Evolutionary conservation across 371 early-diverging fungal species (phyloP).

Genomic region (Haplosporangium sp.): DNA sequence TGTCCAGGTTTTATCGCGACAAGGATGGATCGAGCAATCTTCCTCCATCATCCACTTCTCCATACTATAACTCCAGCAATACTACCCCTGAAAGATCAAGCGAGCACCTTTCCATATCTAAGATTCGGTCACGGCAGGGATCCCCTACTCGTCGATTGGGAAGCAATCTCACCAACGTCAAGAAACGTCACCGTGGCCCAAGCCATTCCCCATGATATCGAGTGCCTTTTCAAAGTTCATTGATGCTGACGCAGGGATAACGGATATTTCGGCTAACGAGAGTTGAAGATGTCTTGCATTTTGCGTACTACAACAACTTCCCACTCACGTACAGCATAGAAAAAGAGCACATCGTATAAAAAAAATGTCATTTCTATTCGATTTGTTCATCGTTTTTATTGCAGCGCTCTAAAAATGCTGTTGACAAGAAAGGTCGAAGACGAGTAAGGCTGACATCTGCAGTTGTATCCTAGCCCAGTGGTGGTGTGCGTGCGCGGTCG

Average conservation of each 20-base stretch:
- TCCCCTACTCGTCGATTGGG: constrained; percentile 25
- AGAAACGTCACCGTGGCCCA: constrained; percentile 17
- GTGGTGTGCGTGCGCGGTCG: background rate
- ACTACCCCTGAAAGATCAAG: constrained; percentile 36
- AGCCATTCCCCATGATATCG: constrained; percentile 29
- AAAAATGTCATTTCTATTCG: too few relatives aligned
- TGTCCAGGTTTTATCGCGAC: constrained; percentile 46
- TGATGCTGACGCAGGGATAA: constrained; percentile 9
- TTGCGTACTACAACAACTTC: background rate
- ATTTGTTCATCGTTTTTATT: too few relatives aligned
- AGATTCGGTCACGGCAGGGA: constrained; percentile 20
- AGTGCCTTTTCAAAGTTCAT: background rate
- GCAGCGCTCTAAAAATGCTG: too few relatives aligned
- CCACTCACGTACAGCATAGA: background rate
- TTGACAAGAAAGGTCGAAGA: too few relatives aligned
- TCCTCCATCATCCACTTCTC: constrained; percentile 50
- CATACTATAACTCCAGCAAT: constrained; percentile 44
- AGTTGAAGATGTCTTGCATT: background rate
- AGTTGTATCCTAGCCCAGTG: background rate
- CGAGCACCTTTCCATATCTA: background rate
- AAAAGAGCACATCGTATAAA: background rate
- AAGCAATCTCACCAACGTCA: background rate
- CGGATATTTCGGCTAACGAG: constrained; percentile 17
- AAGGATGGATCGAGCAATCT: constrained; percentile 40
- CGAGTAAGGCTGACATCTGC: too few relatives aligned